Conservation (phyloP, 352 stramenopile genomes). For the Globisporangium cederbergense region DNA sequence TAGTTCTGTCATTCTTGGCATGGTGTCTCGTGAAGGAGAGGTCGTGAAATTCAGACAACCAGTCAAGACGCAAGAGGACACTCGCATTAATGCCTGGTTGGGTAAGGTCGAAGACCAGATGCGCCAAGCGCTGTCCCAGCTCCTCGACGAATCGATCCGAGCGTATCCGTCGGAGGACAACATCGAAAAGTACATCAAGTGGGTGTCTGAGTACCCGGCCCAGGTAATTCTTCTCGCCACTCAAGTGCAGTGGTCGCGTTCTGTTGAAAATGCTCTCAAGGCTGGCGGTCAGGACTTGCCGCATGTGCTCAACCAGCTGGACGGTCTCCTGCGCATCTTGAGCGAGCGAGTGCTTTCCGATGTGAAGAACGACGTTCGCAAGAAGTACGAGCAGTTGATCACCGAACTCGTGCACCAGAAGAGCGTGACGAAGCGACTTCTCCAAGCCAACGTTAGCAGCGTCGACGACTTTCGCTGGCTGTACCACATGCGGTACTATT, state of each 20-base stretch:
- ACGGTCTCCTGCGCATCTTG: constrained; percentile 93
- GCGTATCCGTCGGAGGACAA: constrained; percentile 72
- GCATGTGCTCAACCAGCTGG: constrained; percentile 55
- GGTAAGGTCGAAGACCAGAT: constrained; percentile 97
- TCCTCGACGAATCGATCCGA: constrained; percentile 92
- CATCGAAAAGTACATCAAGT: constrained; percentile 92
- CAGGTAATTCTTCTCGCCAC: constrained; percentile 99
- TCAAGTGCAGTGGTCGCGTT: constrained; percentile 96
- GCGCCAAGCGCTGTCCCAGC: constrained; percentile 93
- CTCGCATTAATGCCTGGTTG: constrained; percentile 94
- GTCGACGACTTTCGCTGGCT: constrained; percentile 98
- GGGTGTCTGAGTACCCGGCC: constrained; percentile 96
- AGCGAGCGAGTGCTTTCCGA: constrained; percentile 95
- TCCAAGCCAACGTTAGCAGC: constrained; percentile 76
- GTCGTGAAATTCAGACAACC: constrained; percentile 92
- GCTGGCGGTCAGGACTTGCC: constrained; percentile 40
- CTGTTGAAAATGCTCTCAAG: constrained; percentile 91
- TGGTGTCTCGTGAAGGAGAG: constrained; percentile 99
- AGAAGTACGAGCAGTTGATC: constrained; percentile 99
- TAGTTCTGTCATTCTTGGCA: constrained; percentile 81
- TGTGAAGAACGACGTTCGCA: constrained; percentile 92
- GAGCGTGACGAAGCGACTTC: constrained; percentile 94
- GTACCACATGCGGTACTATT: constrained; percentile 99
- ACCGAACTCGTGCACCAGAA: constrained; percentile 99
- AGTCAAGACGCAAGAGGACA: constrained; percentile 90